A percentile compares a stretch with the other conserved stretches of the same genome.
phyloP scores from a whole-genome alignment of 805 yeast species.

The Hemisphaericaspora nanyangensis region DNA sequence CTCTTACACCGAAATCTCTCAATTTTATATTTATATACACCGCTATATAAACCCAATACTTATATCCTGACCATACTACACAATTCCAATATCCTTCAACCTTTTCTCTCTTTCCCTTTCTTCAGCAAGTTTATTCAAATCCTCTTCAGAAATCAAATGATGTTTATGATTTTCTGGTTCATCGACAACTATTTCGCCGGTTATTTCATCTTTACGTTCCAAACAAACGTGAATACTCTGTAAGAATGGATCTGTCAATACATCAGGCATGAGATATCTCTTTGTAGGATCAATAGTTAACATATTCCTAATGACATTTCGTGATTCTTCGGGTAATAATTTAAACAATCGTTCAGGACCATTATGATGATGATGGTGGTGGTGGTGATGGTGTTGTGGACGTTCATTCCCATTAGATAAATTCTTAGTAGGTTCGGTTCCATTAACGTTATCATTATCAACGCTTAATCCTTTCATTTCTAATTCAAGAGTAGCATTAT shows the following conservation, averaged over 20 bases:
- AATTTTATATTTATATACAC: background rate
- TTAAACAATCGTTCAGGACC: constrained; percentile 76
- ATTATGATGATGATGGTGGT: constrained; percentile 6
- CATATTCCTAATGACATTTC: constrained; percentile 63
- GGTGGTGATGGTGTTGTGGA: constrained; percentile 5
- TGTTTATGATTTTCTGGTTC: constrained; percentile 49
- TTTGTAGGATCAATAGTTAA: constrained; percentile 53
- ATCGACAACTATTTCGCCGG: constrained; percentile 1
- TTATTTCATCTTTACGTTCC: constrained; percentile 9
- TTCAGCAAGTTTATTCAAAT: constrained; percentile 36
- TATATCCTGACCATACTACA: constrained; percentile 4
- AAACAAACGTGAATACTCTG: constrained; percentile 54
- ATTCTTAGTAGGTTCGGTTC: constrained; percentile 9
- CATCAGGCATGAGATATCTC: constrained; percentile 57
- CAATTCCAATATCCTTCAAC: constrained; percentile 18
- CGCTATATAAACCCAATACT: background rate
- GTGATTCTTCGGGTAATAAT: constrained; percentile 63
- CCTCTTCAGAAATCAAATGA: constrained; percentile 67
- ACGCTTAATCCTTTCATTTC: background rate
- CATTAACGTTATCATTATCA: background rate
- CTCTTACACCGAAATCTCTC: too few relatives aligned
- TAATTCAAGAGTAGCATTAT: background rate
- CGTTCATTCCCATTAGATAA: constrained; percentile 1
- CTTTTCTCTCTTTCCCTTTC: constrained; percentile 27
- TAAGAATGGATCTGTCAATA: constrained; percentile 58